Evolutionary conservation across 257 asterid genomes (phyloP).

Genomic region (Verbascum thapsus): DNA sequence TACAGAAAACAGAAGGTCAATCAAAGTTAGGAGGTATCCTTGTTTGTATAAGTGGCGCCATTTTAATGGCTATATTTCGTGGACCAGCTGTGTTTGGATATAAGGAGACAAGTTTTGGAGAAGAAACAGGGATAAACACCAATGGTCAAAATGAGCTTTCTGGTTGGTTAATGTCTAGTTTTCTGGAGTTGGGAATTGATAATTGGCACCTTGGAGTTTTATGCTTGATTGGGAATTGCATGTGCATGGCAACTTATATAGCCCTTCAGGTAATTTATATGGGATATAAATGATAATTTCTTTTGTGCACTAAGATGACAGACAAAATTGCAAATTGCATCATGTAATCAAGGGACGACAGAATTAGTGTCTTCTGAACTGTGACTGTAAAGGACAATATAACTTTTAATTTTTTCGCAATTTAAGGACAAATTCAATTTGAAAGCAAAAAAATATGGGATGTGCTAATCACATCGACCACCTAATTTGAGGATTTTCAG

Average conservation of each 20-base stretch:
- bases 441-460: no score
- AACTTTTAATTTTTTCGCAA: no score
- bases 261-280: conserved; percentile 70
- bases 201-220: conserved; percentile 88
- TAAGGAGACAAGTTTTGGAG: conserved; percentile 58
- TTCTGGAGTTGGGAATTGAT: conserved; percentile 67
- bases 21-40: conserved; percentile 89
- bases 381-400: no score
- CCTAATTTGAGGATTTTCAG: no score
- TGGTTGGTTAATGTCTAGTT: conserved; percentile 70
- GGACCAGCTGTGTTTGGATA: conserved; percentile 85
- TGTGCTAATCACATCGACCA: no score
- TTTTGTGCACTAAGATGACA: conserved; percentile 2
- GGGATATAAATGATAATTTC: background rate
- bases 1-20: conserved; percentile 76
- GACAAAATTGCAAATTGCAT: no score
- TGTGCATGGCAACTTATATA: conserved; percentile 87
- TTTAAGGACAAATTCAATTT: no score
- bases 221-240: conserved; percentile 90
- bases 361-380: no score
- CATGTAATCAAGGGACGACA: background rate
- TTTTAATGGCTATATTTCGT: conserved; percentile 81
- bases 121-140: conserved; percentile 52
- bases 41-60: conserved; percentile 85
- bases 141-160: conserved; percentile 81